phyloP scores from a whole-genome alignment of 192 early-diverging fungal species.

The Anaeromyces robustus region DNA sequence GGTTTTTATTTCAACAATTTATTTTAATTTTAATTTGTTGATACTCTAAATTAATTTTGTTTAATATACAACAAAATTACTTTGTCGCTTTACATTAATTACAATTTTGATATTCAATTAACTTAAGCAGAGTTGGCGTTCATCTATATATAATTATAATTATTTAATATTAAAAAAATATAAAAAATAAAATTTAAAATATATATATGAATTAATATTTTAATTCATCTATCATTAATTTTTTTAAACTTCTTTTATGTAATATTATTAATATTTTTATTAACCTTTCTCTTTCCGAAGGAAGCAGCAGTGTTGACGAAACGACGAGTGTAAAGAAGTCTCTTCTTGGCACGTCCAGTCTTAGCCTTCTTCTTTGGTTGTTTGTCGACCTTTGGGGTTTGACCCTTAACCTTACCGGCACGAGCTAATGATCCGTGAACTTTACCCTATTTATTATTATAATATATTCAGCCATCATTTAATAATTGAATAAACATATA shows the following conservation, averaged over 20 bases:
- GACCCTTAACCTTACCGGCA: conserved; percentile 99
- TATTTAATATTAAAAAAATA: too few relatives aligned
- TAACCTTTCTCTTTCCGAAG: conserved; percentile 80
- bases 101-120: background rate
- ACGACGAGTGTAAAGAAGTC: conserved; percentile 88
- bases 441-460: conserved; percentile 64
- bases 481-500: too few relatives aligned
- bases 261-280: background rate
- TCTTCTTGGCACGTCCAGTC: conserved; percentile 87
- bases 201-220: too few relatives aligned
- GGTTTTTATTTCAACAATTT: background rate
- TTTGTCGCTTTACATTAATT: background rate
- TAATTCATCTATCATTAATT: too few relatives aligned
- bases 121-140: background rate
- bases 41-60: background rate
- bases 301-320: conserved; percentile 84
- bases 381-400: conserved; percentile 95
- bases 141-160: background rate
- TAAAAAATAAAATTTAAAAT: too few relatives aligned
- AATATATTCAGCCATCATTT: too few relatives aligned
- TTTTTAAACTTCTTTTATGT: too few relatives aligned
- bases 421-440: conserved; percentile 99
- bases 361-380: conserved; percentile 89
- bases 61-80: background rate
- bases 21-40: background rate